A percentile compares a stretch with the other conserved stretches of the same genome.
Conservation (phyloP, 2,329 filamentous ascomycete species). For the Fusarium continuum region DNA sequence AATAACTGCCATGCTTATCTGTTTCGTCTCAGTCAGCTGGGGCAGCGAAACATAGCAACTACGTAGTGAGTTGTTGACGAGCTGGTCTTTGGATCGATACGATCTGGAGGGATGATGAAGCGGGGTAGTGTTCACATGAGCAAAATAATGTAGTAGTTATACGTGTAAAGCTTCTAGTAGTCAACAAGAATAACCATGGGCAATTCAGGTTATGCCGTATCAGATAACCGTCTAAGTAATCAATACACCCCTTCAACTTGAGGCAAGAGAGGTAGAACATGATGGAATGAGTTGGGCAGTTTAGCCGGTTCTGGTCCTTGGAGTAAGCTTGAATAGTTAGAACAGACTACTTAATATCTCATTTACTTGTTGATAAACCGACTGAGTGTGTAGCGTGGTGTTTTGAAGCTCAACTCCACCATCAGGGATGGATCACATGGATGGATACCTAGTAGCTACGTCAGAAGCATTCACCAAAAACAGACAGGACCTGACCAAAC, state of each 20-base stretch:
- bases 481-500: not conserved
- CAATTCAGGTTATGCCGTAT: no score
- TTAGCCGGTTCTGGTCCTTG: not conserved
- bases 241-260: no score
- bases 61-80: conserved; percentile 6
- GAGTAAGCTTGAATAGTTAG: no score
- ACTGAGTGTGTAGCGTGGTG: not conserved
- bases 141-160: not conserved
- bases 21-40: not conserved
- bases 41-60: not conserved
- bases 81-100: not conserved
- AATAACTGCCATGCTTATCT: conserved; percentile 6
- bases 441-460: conserved; percentile 8
- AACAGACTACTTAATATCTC: no score
- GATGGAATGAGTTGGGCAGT: no score
- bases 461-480: not conserved
- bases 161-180: not conserved
- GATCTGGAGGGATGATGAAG: not conserved
- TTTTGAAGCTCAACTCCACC: conserved; percentile 4
- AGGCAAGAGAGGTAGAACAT: no score
- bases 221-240: no score
- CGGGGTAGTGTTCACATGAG: conserved; percentile 5
- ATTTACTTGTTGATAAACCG: no score
- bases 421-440: no score
- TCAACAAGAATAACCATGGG: conserved; percentile 4